phyloP scores from a whole-genome alignment of 2,329 filamentous ascomycete genomes.

The Pseudonectria foliicola region DNA sequence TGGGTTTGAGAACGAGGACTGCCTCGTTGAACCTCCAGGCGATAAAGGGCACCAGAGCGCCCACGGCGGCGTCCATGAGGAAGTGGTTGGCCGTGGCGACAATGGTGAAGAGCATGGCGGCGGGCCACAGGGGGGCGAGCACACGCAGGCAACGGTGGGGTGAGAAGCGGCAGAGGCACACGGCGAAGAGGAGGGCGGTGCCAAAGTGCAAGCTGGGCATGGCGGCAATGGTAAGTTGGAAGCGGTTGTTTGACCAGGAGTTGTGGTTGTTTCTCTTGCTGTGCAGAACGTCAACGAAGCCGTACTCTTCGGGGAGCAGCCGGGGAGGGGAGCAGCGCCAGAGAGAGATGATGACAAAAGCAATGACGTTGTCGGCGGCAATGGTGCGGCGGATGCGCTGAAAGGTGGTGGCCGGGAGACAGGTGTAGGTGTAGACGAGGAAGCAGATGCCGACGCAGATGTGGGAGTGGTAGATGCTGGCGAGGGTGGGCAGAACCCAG shows the following conservation, averaged over 20 bases:
- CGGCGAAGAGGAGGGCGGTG: constrained; percentile 29
- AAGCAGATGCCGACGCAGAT: constrained; percentile 39
- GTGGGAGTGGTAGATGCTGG: constrained; percentile 39
- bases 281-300: constrained; percentile 40
- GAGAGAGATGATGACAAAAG: constrained; percentile 38
- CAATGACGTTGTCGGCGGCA: constrained; percentile 40
- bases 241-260: constrained; percentile 38
- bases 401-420: constrained; percentile 31
- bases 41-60: constrained; percentile 25
- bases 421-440: constrained; percentile 41
- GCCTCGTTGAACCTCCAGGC: constrained; percentile 27
- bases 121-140: constrained; percentile 35
- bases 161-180: constrained; percentile 30
- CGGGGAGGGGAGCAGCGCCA: constrained; percentile 44
- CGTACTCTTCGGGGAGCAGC: constrained; percentile 38
- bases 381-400: constrained; percentile 38
- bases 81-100: constrained; percentile 35
- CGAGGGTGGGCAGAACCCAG: constrained; percentile 32
- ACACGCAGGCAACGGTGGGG: constrained; percentile 30
- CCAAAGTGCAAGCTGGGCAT: constrained; percentile 45
- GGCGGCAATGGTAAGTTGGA: constrained; percentile 40
- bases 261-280: constrained; percentile 18
- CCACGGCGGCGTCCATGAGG: constrained; percentile 29
- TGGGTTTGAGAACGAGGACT: constrained; percentile 19
- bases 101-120: constrained; percentile 34